Evolutionary conservation across 1,284 basidiomycete species (phyloP), one percentile per base, ranked within the genome.

Genomic region (Ceratobasidium sp.): DNA sequence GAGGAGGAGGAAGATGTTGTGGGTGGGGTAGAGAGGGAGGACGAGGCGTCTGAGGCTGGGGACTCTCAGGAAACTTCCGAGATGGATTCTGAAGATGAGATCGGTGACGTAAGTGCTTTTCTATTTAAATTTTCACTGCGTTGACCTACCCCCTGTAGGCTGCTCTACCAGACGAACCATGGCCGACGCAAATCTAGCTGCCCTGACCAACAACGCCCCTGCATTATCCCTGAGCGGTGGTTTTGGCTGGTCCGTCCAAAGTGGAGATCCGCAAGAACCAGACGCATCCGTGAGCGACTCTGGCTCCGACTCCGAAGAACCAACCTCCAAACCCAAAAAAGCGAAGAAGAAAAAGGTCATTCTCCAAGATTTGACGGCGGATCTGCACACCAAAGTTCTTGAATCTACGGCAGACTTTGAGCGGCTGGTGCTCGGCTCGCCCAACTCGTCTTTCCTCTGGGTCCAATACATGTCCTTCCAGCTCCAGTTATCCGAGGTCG

Each of bases 331-430:
- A 84, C 70, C 30, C 81, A 92, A 88, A 86, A 93, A 89, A 85
- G 92, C 89, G 82, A 89, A 88, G 80, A 90, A 88, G 81, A 89
- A 88, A 82, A 93, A 92, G 82, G 87, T 89, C 82, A 91, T 95
- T 79, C 90, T 96, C 82, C 87, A 92, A 79, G 96, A 98, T 85
- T 86, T 93, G 59, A 97, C 96, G 0, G 93, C 92, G 27, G 92
- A 96, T 79, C 91, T 97, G 87, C 94, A 96, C 76, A 91, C 88
- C 52, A 93, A 91, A 81, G 87, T 87, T n/a, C 97, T 97, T 1
- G 93, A 96, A 83, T 98, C 97, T 0, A 93, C 93, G 77, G 90
- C 94, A 64, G 97, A 99, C 83, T 99, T 98, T 82, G 98, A 99
- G 85, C 92, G 98, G 18, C 87, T 96, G 27, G 89, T 99, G 48